Evolutionary conservation across 2,329 filamentous ascomycete species (phyloP).

Genomic region (Thelonectria olida): DNA sequence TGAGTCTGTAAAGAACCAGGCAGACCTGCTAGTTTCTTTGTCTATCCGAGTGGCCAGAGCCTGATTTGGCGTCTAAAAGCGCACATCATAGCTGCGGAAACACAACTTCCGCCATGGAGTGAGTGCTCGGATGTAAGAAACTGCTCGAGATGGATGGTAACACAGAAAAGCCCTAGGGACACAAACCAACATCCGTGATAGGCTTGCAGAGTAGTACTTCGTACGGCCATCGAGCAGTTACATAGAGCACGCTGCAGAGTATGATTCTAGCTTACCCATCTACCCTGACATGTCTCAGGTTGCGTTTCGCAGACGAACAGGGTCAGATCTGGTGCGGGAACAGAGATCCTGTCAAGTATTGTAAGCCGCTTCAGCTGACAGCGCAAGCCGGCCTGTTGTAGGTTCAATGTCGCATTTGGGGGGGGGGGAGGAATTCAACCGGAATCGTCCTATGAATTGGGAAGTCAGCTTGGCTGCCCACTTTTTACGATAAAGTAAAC

Average conservation of each 20-base stretch:
- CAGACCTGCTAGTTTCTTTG: neutral
- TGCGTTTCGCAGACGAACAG: conserved; percentile 10
- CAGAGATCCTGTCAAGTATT: conserved; percentile 2
- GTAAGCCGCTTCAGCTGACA: neutral
- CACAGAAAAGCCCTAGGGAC: too few species aligned
- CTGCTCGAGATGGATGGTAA: neutral
- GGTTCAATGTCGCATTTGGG: neutral
- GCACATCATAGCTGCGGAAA: neutral
- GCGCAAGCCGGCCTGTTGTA: neutral
- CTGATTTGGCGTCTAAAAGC: neutral
- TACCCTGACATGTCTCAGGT: conserved; percentile 9
- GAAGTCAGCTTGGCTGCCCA: neutral
- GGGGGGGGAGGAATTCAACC: neutral
- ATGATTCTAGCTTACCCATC: neutral
- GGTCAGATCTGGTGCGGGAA: conserved; percentile 7
- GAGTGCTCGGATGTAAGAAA: too few species aligned
- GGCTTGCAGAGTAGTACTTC: too few species aligned
- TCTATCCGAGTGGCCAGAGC: neutral
- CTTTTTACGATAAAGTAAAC: too few species aligned
- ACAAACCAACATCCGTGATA: too few species aligned
- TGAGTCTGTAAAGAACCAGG: too few species aligned
- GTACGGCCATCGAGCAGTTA: neutral
- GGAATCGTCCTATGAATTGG: too few species aligned
- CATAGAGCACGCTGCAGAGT: neutral
- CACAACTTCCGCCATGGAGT: neutral